These are phyloP conservation scores for Rhododendron molle DNA, from an alignment of 148 eudicot genomes.

Conservation along the genomic window DNA sequence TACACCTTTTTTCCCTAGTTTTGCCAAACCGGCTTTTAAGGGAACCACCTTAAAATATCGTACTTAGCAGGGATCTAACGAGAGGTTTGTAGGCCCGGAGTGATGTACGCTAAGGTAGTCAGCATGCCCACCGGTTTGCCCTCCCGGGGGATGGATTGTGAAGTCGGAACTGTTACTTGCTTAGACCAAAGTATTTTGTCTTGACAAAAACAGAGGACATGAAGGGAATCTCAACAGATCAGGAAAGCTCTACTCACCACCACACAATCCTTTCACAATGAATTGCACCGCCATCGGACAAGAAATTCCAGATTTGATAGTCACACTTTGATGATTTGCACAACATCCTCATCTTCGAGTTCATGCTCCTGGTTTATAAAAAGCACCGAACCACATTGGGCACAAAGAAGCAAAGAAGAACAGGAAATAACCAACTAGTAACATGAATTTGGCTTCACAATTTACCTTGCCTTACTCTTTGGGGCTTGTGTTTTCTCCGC, in stretches of 20 bases:
- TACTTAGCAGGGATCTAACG: background rate
- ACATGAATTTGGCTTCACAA: background rate
- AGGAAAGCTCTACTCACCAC: background rate
- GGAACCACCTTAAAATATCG: too few relatives aligned
- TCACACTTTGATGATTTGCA: slow-evolving; percentile 89
- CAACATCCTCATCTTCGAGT: slow-evolving; percentile 98
- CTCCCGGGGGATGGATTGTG: too few relatives aligned
- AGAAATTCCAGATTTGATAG: background rate
- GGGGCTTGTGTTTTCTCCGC: slow-evolving; percentile 62
- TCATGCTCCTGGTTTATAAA: slow-evolving; percentile 70
- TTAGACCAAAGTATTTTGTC: background rate
- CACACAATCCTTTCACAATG: background rate
- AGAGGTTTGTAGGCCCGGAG: background rate
- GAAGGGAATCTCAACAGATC: background rate
- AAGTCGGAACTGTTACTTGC: background rate
- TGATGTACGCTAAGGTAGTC: background rate
- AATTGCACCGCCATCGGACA: background rate
- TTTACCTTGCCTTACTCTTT: slow-evolving; percentile 96
- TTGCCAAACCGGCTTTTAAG: too few relatives aligned
- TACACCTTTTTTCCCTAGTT: too few relatives aligned
- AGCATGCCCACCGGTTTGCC: background rate
- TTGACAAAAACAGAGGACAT: background rate
- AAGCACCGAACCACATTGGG: background rate
- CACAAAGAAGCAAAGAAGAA: background rate
- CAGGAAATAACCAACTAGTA: background rate